Evolutionary conservation across 2,329 filamentous ascomycete genomes (phyloP), one percentile per base, ranked within the genome.

Genomic region (Penicillium janthinellum): DNA sequence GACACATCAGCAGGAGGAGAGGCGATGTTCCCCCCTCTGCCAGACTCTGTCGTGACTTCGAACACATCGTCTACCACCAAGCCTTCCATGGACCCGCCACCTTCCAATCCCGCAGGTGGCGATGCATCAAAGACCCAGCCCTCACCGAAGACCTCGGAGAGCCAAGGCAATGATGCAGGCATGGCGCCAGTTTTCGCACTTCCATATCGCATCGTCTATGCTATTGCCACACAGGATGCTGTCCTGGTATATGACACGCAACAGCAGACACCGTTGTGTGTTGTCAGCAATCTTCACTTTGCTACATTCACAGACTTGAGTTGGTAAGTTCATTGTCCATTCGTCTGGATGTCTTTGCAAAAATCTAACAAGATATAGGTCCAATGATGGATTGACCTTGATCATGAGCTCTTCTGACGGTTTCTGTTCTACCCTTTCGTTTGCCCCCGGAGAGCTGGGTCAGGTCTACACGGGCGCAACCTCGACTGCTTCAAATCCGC

Each of bases 391-490:
- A 12, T 82, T 86, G 44, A 92, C 89, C 1, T 81, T 99, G 22
- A 83, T 99, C 52, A 96, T 99, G 79, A 95, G 92, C n/a, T 99
- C 95, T 0, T 97, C 95, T 0, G 95, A 99, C 75, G 95, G 95
- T 0, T 99, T 98, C 79, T 99, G 95, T 75, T 99, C 95, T 0
- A 90, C 91, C 0, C 81, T 99, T 5, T 90, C 92, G 0, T 99
- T 99, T 72, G 78, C 86, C 1, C 81, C 90, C 2, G 91, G 91
- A 8, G 95, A 99, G 75, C 81, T 99, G 1, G 95, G 95, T 12
- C 88, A 94, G 64, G 79, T 87, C 5, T 96, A 96, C 74, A 88
- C 87, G 8, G 89, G 71, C 59, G 60, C 67, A 57, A 67, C 66
- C 65, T 71, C 70, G 68, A 56, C 63, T 51, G 44, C 63, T 35